Percentiles rank a stretch among this genome's conserved stretches.
phyloP scores from a whole-genome alignment of 768 basidiomycete genomes.

The Lentinus tigrinus region DNA sequence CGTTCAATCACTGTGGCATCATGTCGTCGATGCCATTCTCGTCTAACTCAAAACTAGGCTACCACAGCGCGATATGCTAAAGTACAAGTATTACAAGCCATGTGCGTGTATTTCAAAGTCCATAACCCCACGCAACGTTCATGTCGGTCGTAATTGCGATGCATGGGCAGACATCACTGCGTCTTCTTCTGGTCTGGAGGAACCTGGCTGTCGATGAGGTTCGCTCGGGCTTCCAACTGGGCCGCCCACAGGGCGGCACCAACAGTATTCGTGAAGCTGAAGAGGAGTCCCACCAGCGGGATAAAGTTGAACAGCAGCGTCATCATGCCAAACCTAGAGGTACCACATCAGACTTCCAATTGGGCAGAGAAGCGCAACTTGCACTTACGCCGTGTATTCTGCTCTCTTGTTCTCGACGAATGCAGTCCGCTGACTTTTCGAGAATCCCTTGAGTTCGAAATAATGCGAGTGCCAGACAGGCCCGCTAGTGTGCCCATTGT shows the following conservation, averaged over 20 bases:
- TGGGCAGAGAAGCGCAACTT: background rate
- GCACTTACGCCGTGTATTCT: conserved; percentile 62
- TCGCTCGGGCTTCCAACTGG: conserved; percentile 48
- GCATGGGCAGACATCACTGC: background rate
- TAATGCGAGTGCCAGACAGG: conserved; percentile 63
- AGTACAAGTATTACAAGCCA: too few species aligned
- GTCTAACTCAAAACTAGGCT: too few species aligned
- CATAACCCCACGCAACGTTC: too few species aligned
- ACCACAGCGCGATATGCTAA: too few species aligned
- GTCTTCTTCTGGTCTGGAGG: background rate
- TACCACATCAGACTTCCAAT: background rate
- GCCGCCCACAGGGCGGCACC: conserved; percentile 76
- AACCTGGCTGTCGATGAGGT: conserved; percentile 21
- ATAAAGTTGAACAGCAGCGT: conserved; percentile 59
- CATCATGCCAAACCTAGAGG: conserved; percentile 54
- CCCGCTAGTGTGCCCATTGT: conserved; percentile 46
- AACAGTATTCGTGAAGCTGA: conserved; percentile 61
- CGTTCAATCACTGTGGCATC: too few species aligned
- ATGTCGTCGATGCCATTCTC: too few species aligned
- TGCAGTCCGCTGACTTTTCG: conserved; percentile 39
- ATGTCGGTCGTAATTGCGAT: too few species aligned
- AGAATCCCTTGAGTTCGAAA: conserved; percentile 65
- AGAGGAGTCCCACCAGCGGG: conserved; percentile 58
- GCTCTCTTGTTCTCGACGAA: conserved; percentile 50
- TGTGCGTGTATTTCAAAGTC: too few species aligned